phyloP scores from a whole-genome alignment of 2,329 filamentous ascomycete genomes.

The Penicillium sp. region DNA sequence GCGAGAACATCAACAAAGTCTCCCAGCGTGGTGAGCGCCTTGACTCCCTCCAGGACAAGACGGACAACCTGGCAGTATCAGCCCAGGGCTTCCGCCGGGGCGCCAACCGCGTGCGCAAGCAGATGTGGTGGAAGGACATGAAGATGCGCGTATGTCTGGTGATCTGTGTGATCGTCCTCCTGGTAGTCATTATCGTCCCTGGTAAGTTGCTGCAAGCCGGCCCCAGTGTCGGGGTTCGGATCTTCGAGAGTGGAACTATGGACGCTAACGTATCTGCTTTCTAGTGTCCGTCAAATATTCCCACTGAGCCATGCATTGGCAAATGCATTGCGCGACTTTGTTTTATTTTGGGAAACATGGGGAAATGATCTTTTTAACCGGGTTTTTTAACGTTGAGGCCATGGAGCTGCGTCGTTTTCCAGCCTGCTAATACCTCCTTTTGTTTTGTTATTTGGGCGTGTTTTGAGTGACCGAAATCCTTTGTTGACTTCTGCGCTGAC shows the following conservation, averaged over 20 bases:
- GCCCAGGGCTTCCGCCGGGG: slow-evolving; percentile 94
- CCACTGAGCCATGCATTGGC: slow-evolving; percentile 35
- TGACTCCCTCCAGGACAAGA: slow-evolving; percentile 89
- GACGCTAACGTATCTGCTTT: slow-evolving; percentile 1
- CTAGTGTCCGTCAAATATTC: slow-evolving; percentile 23
- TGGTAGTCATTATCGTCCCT: slow-evolving; percentile 92
- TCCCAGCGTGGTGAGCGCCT: slow-evolving; percentile 88
- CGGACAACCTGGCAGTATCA: slow-evolving; percentile 83
- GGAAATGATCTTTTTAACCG: slow-evolving; percentile 34
- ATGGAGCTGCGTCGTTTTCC: slow-evolving; percentile 29
- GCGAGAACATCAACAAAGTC: slow-evolving; percentile 95
- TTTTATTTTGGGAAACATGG: slow-evolving; percentile 29
- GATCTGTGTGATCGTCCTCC: slow-evolving; percentile 82
- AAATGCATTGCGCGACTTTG: slow-evolving; percentile 24
- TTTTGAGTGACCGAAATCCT: slow-evolving; percentile 31
- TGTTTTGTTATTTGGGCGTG: slow-evolving; percentile 35
- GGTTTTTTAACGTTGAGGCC: slow-evolving; percentile 30
- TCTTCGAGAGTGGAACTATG: not conserved
- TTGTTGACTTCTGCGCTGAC: slow-evolving; percentile 28
- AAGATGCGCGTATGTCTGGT: slow-evolving; percentile 99
- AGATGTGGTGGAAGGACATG: slow-evolving; percentile 99
- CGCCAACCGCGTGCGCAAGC: slow-evolving; percentile 91
- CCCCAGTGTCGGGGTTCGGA: not conserved
- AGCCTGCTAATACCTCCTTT: slow-evolving; percentile 38
- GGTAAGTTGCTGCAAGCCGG: slow-evolving; percentile 57